A percentile compares a stretch with the other conserved stretches of the same genome.
Evolutionary conservation across 768 basidiomycete species (phyloP).

Genomic region (Psilocybe sp.): DNA sequence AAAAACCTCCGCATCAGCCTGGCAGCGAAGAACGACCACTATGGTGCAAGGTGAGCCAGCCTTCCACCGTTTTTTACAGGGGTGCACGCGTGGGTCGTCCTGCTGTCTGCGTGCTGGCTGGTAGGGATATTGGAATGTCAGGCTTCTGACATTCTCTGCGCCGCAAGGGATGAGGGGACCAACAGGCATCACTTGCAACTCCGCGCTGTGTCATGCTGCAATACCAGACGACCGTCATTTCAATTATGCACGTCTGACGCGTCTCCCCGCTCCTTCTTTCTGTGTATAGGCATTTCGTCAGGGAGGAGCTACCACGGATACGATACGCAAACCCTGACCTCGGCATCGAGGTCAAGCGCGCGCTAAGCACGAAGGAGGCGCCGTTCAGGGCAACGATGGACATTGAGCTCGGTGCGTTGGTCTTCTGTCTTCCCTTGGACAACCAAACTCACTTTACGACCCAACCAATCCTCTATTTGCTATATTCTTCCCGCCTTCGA

Average conservation of each 20-base stretch:
- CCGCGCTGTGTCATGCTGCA: not conserved
- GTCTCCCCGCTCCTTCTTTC: not conserved
- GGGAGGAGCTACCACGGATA: conserved; percentile 76
- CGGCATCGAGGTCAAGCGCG: conserved; percentile 55
- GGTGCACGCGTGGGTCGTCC: not conserved
- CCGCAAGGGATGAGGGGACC: too few species aligned
- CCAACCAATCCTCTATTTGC: not conserved
- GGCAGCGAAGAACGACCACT: conserved; percentile 67
- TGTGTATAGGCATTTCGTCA: conserved; percentile 66
- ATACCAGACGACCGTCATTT: not conserved
- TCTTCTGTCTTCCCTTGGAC: not conserved
- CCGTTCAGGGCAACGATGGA: conserved; percentile 60
- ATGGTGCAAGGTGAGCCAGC: conserved; percentile 62
- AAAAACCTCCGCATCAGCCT: conserved; percentile 53
- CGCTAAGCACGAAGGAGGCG: conserved; percentile 51
- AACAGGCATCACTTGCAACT: too few species aligned
- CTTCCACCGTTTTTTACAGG: not conserved
- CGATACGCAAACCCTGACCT: conserved; percentile 72
- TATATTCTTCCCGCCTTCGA: not conserved
- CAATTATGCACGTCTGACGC: not conserved
- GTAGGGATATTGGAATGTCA: not conserved
- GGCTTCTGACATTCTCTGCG: too few species aligned
- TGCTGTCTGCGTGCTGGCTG: not conserved
- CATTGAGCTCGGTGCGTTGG: conserved; percentile 60
- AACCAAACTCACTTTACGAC: not conserved